Evolutionary conservation across 176 grass and related monocot genomes (phyloP).

Genomic region (Zoysia pacifica): DNA sequence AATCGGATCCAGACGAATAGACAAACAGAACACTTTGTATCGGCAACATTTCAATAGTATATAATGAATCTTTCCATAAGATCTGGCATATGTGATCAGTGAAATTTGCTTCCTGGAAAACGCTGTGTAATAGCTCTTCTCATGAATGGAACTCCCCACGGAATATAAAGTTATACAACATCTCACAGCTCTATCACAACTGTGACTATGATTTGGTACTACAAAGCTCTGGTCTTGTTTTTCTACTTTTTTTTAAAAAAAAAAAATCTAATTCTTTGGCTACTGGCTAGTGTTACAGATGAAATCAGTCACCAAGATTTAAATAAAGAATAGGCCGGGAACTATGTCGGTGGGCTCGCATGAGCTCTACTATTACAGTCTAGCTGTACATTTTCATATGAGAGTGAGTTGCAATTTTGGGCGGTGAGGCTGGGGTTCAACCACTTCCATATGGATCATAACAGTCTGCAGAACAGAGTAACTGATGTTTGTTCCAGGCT

Average conservation of each 20-base stretch:
- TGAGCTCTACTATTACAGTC: conserved; percentile 29
- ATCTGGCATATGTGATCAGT: not conserved
- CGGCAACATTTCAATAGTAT: no score
- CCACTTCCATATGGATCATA: conserved; percentile 94
- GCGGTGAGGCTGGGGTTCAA: conserved; percentile 93
- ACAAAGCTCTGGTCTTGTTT: not conserved
- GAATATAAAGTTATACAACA: not conserved
- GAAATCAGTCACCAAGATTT: not conserved
- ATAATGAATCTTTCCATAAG: not conserved
- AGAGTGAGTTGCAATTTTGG: conserved; percentile 94
- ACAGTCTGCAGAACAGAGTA: conserved; percentile 75
- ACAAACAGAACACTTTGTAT: no score
- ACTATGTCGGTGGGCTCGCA: not conserved
- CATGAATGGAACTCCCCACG: not conserved
- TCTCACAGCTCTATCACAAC: not conserved
- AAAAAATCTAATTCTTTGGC: no score
- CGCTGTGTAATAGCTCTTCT: not conserved
- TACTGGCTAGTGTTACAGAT: conserved; percentile 17
- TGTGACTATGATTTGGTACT: not conserved
- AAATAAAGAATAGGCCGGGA: conserved; percentile 12
- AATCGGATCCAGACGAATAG: no score
- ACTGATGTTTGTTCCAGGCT: conserved; percentile 59
- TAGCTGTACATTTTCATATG: conserved; percentile 46
- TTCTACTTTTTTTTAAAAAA: no score
- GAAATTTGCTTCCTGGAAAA: not conserved